These are phyloP conservation scores for Sugiyamaella boreocaroliniensis DNA, from an alignment of 805 yeast species.

Conservation along the genomic window DNA sequence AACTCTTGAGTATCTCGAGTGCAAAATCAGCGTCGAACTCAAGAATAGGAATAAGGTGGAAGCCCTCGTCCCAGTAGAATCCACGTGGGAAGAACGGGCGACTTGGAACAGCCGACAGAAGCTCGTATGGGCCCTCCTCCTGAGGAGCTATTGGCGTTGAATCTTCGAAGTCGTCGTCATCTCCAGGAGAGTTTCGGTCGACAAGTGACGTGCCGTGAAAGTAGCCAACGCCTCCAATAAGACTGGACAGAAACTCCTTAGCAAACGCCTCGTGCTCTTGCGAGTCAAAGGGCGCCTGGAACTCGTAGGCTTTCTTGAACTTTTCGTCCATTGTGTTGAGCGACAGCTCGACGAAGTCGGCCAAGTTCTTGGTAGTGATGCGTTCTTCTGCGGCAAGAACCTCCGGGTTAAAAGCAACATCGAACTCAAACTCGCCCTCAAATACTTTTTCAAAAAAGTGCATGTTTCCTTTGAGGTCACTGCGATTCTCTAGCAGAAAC, in stretches of 20 bases:
- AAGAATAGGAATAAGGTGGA: constrained; percentile 75
- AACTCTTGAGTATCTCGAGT: constrained; percentile 71
- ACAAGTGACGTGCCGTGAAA: constrained; percentile 78
- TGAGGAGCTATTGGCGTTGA: constrained; percentile 35
- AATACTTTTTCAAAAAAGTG: constrained; percentile 75
- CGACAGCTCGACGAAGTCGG: constrained; percentile 28
- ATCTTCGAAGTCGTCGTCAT: constrained; percentile 43
- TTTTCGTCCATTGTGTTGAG: constrained; percentile 42
- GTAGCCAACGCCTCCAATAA: constrained; percentile 86
- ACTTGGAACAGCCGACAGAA: constrained; percentile 83
- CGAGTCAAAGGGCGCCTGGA: constrained; percentile 49
- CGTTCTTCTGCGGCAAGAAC: constrained; percentile 26
- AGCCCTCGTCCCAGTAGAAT: constrained; percentile 98
- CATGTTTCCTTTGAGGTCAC: constrained; percentile 61
- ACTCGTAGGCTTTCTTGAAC: constrained; percentile 45
- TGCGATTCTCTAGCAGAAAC: constrained; percentile 51
- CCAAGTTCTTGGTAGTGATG: constrained; percentile 14
- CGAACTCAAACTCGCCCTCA: constrained; percentile 69
- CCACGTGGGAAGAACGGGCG: constrained; percentile 95
- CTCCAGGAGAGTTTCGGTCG: constrained; percentile 61
- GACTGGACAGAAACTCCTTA: constrained; percentile 69
- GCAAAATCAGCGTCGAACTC: constrained; percentile 79
- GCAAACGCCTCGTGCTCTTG: constrained; percentile 51
- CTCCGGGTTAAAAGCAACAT: constrained; percentile 50
- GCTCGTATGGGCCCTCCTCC: constrained; percentile 69